A percentile compares a stretch with the other conserved stretches of the same genome.
Evolutionary conservation across 192 early-diverging fungal species (phyloP).

Genomic region (Podila horticola): DNA sequence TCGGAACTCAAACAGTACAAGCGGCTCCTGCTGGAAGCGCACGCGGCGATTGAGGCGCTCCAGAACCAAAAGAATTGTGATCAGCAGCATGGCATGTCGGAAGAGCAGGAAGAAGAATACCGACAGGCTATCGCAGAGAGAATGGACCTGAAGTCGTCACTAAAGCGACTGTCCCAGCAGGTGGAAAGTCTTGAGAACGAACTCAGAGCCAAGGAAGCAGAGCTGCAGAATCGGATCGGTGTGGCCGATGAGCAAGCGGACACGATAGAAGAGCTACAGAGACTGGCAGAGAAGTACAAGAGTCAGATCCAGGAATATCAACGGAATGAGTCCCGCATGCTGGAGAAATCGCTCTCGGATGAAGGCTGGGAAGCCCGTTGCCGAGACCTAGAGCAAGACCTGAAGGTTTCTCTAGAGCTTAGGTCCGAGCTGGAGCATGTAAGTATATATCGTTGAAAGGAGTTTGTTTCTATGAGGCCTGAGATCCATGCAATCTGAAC

Average conservation of each 20-base stretch:
- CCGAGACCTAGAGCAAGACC: constrained; percentile 32
- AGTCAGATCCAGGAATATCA: constrained; percentile 21
- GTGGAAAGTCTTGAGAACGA: constrained; percentile 15
- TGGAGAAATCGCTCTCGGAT: constrained; percentile 31
- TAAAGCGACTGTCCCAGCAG: constrained; percentile 15
- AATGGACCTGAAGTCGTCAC: constrained; percentile 1
- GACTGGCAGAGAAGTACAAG: constrained; percentile 16
- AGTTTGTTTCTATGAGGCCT: no score
- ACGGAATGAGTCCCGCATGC: constrained; percentile 21
- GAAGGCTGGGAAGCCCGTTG: constrained; percentile 36
- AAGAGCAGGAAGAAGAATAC: constrained; percentile 49
- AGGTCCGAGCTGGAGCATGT: constrained; percentile 40
- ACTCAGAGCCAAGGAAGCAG: constrained; percentile 5
- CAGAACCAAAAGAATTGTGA: constrained; percentile 51
- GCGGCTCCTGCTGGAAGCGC: constrained; percentile 53
- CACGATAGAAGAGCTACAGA: constrained; percentile 10
- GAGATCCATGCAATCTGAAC: no score
- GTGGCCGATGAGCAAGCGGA: constrained; percentile 16
- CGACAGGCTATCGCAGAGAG: constrained; percentile 33
- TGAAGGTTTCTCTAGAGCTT: constrained; percentile 14
- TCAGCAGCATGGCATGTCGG: constrained; percentile 54
- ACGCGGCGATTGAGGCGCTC: constrained; percentile 57
- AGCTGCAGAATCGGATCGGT: constrained; percentile 11
- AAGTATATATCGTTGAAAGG: neutral
- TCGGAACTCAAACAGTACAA: constrained; percentile 60